phyloP scores from a whole-genome alignment of 2,329 filamentous ascomycete species.

The Cladophialophora chaetospira region DNA sequence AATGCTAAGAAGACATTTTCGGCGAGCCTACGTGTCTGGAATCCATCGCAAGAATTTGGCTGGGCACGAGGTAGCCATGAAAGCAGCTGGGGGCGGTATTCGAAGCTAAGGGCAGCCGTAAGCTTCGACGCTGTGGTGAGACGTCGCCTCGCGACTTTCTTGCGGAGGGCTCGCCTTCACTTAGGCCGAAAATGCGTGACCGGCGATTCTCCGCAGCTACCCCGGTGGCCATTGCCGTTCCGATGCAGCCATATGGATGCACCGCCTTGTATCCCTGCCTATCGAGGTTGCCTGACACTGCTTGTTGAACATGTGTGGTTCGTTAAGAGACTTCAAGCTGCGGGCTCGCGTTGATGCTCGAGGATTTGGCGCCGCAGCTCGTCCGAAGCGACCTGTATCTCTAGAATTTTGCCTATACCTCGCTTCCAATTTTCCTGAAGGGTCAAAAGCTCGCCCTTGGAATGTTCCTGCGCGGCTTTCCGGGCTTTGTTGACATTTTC shows the following conservation, averaged over 20 bases:
- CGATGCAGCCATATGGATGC: neutral
- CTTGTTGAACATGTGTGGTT: neutral
- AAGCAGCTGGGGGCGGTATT: too few species aligned
- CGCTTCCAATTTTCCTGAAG: constrained; percentile 78
- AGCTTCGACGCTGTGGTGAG: neutral
- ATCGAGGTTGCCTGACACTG: neutral
- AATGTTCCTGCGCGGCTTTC: constrained; percentile 69
- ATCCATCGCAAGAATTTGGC: neutral
- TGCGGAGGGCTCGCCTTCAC: constrained; percentile 19
- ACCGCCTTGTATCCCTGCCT: constrained; percentile 8
- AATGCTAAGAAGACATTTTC: constrained; percentile 1
- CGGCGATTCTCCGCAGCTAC: constrained; percentile 22
- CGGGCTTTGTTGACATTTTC: constrained; percentile 73
- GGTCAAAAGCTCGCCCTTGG: constrained; percentile 69
- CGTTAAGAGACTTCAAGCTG: constrained; percentile 2
- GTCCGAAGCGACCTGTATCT: constrained; percentile 84
- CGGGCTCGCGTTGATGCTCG: constrained; percentile 46
- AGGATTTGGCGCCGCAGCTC: constrained; percentile 67
- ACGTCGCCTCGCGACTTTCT: constrained; percentile 1
- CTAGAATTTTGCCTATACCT: constrained; percentile 76
- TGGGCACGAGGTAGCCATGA: neutral
- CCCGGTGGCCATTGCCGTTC: constrained; percentile 3
- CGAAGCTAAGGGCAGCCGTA: too few species aligned
- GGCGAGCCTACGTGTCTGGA: neutral
- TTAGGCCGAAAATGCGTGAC: constrained; percentile 17